These are phyloP conservation scores for Quillaja saponaria DNA, from an alignment of 306 rosid genomes.

Conservation along the genomic window DNA sequence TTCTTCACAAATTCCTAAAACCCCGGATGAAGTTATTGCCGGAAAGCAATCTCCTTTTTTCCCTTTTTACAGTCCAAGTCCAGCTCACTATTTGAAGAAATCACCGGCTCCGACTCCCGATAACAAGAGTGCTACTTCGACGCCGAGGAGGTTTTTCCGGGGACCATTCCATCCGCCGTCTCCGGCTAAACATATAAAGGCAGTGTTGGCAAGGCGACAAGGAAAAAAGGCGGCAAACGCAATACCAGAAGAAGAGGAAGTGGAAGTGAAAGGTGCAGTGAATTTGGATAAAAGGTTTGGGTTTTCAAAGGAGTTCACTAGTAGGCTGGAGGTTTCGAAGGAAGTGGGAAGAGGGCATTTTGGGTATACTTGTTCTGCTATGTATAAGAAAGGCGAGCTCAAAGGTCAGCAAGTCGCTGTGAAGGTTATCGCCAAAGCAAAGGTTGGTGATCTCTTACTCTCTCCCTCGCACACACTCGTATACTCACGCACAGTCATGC, in stretches of 20 bases:
- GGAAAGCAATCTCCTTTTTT: slow-evolving; percentile 72
- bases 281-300: slow-evolving; percentile 96
- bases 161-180: slow-evolving; percentile 95
- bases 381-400: slow-evolving; percentile 85
- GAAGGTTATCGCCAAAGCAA: slow-evolving; percentile 86
- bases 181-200: slow-evolving; percentile 90
- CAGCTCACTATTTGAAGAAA: slow-evolving; percentile 65
- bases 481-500: neutral
- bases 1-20: slow-evolving; percentile 53
- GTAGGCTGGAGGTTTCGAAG: slow-evolving; percentile 80
- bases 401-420: slow-evolving; percentile 94
- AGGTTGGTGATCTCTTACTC: slow-evolving; percentile 50
- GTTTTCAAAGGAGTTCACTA: slow-evolving; percentile 79
- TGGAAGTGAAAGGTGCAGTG: slow-evolving; percentile 46
- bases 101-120: slow-evolving; percentile 55
- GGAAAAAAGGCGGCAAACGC: slow-evolving; percentile 70
- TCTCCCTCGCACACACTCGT: neutral
- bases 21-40: slow-evolving; percentile 46
- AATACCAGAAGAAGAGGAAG: slow-evolving; percentile 79
- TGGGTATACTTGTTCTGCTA: slow-evolving; percentile 98
- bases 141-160: slow-evolving; percentile 87
- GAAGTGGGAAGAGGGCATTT: slow-evolving; percentile 99
- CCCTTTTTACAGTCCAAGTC: slow-evolving; percentile 93
- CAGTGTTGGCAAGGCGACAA: slow-evolving; percentile 72
- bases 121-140: slow-evolving; percentile 63